phyloP scores from a whole-genome alignment of 1,284 basidiomycete genomes.

The Rhodotorula sp. region DNA sequence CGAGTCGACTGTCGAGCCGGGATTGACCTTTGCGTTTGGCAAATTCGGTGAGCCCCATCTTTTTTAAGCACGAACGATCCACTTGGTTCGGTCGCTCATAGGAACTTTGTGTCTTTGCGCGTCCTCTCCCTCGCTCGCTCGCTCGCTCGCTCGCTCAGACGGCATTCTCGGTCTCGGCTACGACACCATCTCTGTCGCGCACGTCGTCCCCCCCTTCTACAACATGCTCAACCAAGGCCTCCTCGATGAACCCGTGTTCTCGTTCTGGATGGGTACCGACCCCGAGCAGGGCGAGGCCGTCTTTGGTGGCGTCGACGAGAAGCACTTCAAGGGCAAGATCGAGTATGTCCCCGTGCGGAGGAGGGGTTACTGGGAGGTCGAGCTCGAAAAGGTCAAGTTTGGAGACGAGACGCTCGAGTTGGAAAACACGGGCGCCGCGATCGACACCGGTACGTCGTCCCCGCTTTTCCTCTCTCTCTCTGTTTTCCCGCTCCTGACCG shows the following conservation, averaged over 20 bases:
- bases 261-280: slow-evolving; percentile 87
- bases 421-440: slow-evolving; percentile 83
- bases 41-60: slow-evolving; percentile 26
- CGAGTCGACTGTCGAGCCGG: slow-evolving; percentile 94
- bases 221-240: slow-evolving; percentile 83
- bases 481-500: background rate
- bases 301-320: slow-evolving; percentile 86
- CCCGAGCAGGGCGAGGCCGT: slow-evolving; percentile 86
- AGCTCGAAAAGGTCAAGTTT: slow-evolving; percentile 51
- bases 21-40: slow-evolving; percentile 73
- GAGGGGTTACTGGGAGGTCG: slow-evolving; percentile 80
- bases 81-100: no score
- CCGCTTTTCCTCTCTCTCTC: no score
- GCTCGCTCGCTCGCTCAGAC: slow-evolving; percentile 53
- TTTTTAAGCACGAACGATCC: no score
- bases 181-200: slow-evolving; percentile 93
- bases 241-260: slow-evolving; percentile 82
- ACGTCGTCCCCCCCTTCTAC: slow-evolving; percentile 92
- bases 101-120: no score
- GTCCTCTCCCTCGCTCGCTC: no score
- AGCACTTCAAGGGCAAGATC: slow-evolving; percentile 78
- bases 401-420: slow-evolving; percentile 75
- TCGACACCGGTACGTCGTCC: slow-evolving; percentile 83
- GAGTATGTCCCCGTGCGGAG: slow-evolving; percentile 87
- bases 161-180: slow-evolving; percentile 95